phyloP scores from a whole-genome alignment of 768 basidiomycete species.

The Russula sp. region DNA sequence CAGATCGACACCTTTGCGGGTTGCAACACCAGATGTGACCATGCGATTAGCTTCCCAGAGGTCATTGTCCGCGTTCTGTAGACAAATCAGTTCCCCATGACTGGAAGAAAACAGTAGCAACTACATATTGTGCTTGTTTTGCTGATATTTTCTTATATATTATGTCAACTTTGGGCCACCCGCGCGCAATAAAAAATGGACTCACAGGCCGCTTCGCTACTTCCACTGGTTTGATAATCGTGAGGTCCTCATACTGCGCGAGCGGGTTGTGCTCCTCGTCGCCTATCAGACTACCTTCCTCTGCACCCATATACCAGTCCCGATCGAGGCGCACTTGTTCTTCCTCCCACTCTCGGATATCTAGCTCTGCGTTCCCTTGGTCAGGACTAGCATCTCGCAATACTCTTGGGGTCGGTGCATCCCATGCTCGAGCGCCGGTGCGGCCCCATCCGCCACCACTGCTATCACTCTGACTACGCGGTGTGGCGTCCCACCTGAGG shows the following conservation, averaged over 20 bases:
- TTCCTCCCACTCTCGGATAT: constrained; percentile 94
- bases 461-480: constrained; percentile 53
- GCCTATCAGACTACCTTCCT: constrained; percentile 79
- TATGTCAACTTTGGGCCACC: constrained; percentile 29
- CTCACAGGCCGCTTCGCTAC: constrained; percentile 72
- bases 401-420: constrained; percentile 77
- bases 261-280: constrained; percentile 94
- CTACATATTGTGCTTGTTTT: constrained; percentile 91
- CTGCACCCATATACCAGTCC: constrained; percentile 94
- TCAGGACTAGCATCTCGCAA: constrained; percentile 68
- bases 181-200: constrained; percentile 20
- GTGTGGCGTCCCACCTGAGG: constrained; percentile 93
- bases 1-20: constrained; percentile 79
- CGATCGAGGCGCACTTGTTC: constrained; percentile 89
- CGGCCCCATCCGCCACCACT: constrained; percentile 64
- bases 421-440: constrained; percentile 59
- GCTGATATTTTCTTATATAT: constrained; percentile 78
- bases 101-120: constrained; percentile 34
- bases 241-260: constrained; percentile 88
- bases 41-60: constrained; percentile 99
- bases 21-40: constrained; percentile 92
- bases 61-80: constrained; percentile 94
- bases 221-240: constrained; percentile 63
- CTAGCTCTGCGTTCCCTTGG: constrained; percentile 59
- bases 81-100: constrained; percentile 16